Percentiles rank a stretch among this genome's conserved stretches.
These are phyloP conservation scores for Globisporangium paddicum DNA, from an alignment of 352 stramenopile species.

Conservation along the genomic window DNA sequence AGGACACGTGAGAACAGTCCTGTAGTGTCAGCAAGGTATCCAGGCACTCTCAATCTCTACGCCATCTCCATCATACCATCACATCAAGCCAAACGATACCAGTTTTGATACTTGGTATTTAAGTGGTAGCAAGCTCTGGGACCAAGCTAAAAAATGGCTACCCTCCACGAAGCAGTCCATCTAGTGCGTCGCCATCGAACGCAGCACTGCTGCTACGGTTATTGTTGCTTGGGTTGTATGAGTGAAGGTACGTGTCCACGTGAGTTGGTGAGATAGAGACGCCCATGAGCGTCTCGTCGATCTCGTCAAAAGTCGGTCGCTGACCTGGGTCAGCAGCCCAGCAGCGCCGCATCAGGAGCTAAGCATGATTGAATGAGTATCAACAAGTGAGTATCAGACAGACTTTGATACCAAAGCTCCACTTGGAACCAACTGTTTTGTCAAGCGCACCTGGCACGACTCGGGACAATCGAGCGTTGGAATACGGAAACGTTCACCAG, in stretches of 20 bases:
- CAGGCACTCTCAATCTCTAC: background rate
- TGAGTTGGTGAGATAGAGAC: constrained; percentile 26
- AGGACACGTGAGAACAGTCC: constrained; percentile 17
- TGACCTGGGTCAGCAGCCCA: constrained; percentile 51
- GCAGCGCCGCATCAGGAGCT: constrained; percentile 64
- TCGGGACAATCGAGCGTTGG: constrained; percentile 65
- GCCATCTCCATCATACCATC: background rate
- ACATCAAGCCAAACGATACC: no score
- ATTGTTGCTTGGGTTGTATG: constrained; percentile 18
- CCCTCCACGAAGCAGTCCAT: constrained; percentile 38
- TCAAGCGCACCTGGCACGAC: constrained; percentile 34
- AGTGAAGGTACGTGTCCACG: constrained; percentile 17
- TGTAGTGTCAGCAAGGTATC: background rate
- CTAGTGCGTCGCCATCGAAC: constrained; percentile 56
- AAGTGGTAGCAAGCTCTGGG: background rate
- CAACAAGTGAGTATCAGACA: background rate
- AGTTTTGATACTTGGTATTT: background rate
- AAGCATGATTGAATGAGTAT: background rate
- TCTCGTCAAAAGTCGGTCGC: constrained; percentile 56
- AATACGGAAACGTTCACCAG: constrained; percentile 68
- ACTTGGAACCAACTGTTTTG: background rate
- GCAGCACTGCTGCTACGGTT: background rate
- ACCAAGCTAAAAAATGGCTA: constrained; percentile 8
- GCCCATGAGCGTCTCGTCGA: constrained; percentile 36
- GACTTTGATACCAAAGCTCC: background rate